These are phyloP conservation scores for Xylaria sp. DNA, from an alignment of 2,329 filamentous ascomycete genomes.

Conservation along the genomic window DNA sequence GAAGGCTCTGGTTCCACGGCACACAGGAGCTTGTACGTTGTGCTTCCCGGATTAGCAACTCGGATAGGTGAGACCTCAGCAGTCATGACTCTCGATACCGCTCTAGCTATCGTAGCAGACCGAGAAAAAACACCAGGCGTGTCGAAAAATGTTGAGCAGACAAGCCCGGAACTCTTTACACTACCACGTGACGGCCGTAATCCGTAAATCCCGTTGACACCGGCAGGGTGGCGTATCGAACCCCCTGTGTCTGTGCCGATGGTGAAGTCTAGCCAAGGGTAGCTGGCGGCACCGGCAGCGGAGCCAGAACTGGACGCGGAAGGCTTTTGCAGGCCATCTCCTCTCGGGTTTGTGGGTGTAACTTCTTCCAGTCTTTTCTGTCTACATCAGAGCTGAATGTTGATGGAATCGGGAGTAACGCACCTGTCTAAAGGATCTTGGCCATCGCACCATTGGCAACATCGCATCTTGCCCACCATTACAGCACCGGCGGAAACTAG, in stretches of 20 bases:
- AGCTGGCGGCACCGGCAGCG: slow-evolving; percentile 17
- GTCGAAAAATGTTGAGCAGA: slow-evolving; percentile 10
- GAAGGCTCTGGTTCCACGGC: slow-evolving; percentile 9
- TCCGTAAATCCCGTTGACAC: slow-evolving; percentile 24
- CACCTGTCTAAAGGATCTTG: slow-evolving; percentile 25
- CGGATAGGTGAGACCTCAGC: background rate
- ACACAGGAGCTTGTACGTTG: slow-evolving; percentile 19
- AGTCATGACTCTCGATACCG: slow-evolving; percentile 11
- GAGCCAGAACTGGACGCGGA: slow-evolving; percentile 24
- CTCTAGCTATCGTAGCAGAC: slow-evolving; percentile 11
- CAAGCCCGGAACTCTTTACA: slow-evolving; percentile 9
- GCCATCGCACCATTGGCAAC: slow-evolving; percentile 23
- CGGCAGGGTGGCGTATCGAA: slow-evolving; percentile 24
- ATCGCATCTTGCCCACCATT: slow-evolving; percentile 28
- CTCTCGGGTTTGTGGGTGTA: slow-evolving; percentile 25
- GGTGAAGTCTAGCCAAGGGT: slow-evolving; percentile 27
- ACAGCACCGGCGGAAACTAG: slow-evolving; percentile 25
- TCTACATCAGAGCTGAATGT: background rate
- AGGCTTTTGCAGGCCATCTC: slow-evolving; percentile 24
- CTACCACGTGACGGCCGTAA: slow-evolving; percentile 14
- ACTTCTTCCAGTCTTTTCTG: slow-evolving; percentile 17
- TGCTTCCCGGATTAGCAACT: background rate
- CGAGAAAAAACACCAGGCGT: slow-evolving; percentile 23
- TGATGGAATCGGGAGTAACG: background rate
- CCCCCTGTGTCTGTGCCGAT: slow-evolving; percentile 26